A percentile compares a stretch with the other conserved stretches of the same genome.
Conservation (phyloP, 2,329 filamentous ascomycete species). For the Rutstroemia sp. region DNA sequence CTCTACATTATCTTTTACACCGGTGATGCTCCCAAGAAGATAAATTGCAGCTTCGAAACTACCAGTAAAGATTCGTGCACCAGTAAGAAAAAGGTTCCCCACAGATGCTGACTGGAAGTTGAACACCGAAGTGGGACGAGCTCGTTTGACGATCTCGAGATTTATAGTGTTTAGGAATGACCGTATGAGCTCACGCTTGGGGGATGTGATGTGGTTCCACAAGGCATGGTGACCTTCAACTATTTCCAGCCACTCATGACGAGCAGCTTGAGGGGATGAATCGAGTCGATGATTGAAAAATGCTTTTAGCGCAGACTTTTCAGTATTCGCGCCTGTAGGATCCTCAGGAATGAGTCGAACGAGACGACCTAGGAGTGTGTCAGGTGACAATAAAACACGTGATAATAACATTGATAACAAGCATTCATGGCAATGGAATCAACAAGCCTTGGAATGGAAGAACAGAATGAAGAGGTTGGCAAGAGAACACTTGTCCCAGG, state of each 20-base stretch:
- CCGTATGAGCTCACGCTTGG: slow-evolving; percentile 70
- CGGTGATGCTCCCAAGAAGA: slow-evolving; percentile 77
- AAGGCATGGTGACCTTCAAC: slow-evolving; percentile 68
- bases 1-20: slow-evolving; percentile 66
- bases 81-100: slow-evolving; percentile 75
- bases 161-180: slow-evolving; percentile 71
- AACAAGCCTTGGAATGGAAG: no score
- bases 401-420: neutral
- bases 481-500: neutral
- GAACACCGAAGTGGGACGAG: slow-evolving; percentile 64
- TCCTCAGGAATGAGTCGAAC: slow-evolving; percentile 79
- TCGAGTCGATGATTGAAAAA: slow-evolving; percentile 86
- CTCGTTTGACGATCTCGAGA: slow-evolving; percentile 70
- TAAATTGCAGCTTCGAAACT: slow-evolving; percentile 92
- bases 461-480: neutral
- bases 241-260: slow-evolving; percentile 79
- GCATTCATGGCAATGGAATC: neutral
- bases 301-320: slow-evolving; percentile 67
- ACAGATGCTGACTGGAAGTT: slow-evolving; percentile 71
- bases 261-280: slow-evolving; percentile 50
- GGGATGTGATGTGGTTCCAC: slow-evolving; percentile 64
- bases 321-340: slow-evolving; percentile 39
- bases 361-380: slow-evolving; percentile 56
- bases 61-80: slow-evolving; percentile 82
- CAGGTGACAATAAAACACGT: neutral